Base-by-base conservation (phyloP, 2,329 filamentous ascomycete genomes). In the Calonectria hongkongensis region DNA sequence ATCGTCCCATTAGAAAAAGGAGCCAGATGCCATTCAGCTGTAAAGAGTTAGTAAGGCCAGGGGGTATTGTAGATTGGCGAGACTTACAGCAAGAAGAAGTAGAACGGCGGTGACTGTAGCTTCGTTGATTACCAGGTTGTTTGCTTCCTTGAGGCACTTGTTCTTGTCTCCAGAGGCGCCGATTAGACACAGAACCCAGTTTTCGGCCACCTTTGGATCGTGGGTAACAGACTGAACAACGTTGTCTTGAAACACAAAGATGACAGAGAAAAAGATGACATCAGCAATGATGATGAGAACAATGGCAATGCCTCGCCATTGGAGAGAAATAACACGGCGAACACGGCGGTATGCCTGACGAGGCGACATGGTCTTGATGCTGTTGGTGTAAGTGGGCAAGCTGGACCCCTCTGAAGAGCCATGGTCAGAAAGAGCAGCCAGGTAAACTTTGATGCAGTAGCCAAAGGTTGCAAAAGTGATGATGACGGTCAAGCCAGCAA, bases 371-470 rank as follows among this genome's bases (percentile, higher is more conserved):
- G 92, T 94, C 74, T 91, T 91, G 69, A 96, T 86, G 82, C 95
- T 98, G 80, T 91, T 92, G 15, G 90, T 89, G 84, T 96, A 96
- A 18, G 81, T 79, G 0, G 94, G 94, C 39, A 97, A 86, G 36
- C 89, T 90, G 4, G 94, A 95, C 79, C 90, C 92, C 64, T 93
- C 92, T 0, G 94, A 95, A 5, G 93, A 92, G 68, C 91, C 90
- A 77, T 91, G 92, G 82, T 98, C 95, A 73, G 92, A 90, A 68
- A 98, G 88, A 30, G 96, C 96, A 69, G 93, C 93, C 67, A 99
- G 88, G 82, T 98, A 99, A 62, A 99, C 95, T 81, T 98, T 95
- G 85, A 98, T 94, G 83, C 97, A 98, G 86, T 99, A 98, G 16
- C 89, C 92, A 84, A 95, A 96, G 7, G 97, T 98, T 51, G 91